Evolutionary conservation across 805 yeast genomes (phyloP).

Genomic region (Ogataea zsoltii): DNA sequence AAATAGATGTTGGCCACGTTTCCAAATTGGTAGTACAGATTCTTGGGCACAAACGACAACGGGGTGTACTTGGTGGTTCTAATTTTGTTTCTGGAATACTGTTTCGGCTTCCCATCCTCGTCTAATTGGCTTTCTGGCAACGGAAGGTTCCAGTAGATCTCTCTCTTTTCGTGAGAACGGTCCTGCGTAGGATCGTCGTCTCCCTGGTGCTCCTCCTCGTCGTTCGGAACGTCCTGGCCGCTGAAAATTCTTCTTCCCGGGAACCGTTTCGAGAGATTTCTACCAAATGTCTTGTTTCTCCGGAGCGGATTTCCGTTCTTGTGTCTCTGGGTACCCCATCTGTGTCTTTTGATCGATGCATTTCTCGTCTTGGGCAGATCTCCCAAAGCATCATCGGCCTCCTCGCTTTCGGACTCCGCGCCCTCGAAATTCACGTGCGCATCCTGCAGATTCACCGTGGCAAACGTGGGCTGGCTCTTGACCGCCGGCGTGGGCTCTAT

Average conservation of each 20-base stretch:
- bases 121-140: constrained; percentile 61
- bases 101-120: constrained; percentile 52
- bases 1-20: constrained; percentile 92
- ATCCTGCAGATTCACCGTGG: constrained; percentile 17
- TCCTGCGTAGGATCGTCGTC: constrained; percentile 21
- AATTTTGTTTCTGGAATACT: constrained; percentile 87
- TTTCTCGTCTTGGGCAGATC: constrained; percentile 37
- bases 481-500: constrained; percentile 29
- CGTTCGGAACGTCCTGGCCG: constrained; percentile 21
- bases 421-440: constrained; percentile 22
- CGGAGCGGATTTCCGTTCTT: constrained; percentile 65
- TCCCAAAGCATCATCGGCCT: constrained; percentile 26
- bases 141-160: constrained; percentile 57
- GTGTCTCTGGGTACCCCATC: constrained; percentile 91
- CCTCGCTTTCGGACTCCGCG: constrained; percentile 20
- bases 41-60: constrained; percentile 82
- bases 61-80: constrained; percentile 97
- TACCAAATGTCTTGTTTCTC: constrained; percentile 57
- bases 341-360: constrained; percentile 66
- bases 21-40: constrained; percentile 73
- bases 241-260: constrained; percentile 25
- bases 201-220: constrained; percentile 37
- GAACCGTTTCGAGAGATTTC: constrained; percentile 24
- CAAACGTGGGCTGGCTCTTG: constrained; percentile 16
- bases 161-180: constrained; percentile 38